Conservation (phyloP, 2,329 filamentous ascomycete species). For the Epichloe hybrida region DNA sequence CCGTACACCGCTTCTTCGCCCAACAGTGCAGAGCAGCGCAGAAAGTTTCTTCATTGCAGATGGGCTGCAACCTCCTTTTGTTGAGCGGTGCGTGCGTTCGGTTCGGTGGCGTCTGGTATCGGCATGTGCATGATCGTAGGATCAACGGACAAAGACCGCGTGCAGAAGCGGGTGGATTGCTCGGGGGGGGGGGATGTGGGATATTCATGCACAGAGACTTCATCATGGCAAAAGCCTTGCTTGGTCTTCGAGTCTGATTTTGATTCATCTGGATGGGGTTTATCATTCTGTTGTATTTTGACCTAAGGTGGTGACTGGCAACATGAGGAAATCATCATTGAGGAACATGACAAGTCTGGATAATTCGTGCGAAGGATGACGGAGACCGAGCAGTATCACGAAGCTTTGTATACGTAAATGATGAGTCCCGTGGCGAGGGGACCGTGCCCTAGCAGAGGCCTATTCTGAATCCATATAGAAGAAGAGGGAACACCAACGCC, state of each 20-base stretch:
- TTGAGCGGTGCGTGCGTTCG: not conserved
- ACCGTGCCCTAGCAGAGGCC: too few species aligned
- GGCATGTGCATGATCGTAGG: not conserved
- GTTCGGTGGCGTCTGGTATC: not conserved
- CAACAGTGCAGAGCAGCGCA: too few species aligned
- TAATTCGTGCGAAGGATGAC: too few species aligned
- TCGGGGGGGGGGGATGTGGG: not conserved
- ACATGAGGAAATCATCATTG: too few species aligned
- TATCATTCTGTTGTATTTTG: not conserved
- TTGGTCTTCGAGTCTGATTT: not conserved
- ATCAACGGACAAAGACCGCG: not conserved
- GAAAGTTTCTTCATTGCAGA: not conserved
- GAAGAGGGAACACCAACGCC: too few species aligned
- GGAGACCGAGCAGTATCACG: too few species aligned
- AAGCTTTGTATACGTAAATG: too few species aligned
- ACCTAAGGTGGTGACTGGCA: too few species aligned
- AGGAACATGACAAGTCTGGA: too few species aligned
- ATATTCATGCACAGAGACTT: not conserved
- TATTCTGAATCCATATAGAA: too few species aligned
- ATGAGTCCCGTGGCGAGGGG: too few species aligned
- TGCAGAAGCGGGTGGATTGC: not conserved
- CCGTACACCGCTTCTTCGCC: constrained; percentile 1
- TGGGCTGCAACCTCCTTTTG: not conserved
- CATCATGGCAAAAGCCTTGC: not conserved
- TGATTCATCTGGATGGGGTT: not conserved